Base-by-base conservation (phyloP, 768 basidiomycete species). In the Mycena pura region DNA sequence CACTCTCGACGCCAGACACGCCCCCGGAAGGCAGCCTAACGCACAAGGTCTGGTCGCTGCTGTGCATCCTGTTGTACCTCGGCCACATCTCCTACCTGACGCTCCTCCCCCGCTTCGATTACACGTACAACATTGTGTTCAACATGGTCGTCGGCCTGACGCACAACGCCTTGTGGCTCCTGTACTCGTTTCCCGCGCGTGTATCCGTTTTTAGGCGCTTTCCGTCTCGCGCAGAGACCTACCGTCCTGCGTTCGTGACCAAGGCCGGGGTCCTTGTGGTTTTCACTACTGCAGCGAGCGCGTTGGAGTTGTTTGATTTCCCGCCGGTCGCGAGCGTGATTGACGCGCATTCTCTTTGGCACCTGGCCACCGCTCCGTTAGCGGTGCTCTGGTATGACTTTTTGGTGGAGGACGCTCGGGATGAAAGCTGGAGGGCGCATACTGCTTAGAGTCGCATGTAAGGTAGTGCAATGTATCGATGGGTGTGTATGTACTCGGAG, bases 341-440 rank as follows among this genome's bases (percentile, higher is more conserved):
- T 19, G 96, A 99, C 70, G 95, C 96, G 0, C 97, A 98, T 73
- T 82, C 94, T 3, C 75, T 99, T 15, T 99, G 96, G 97, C 96
- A 99, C 73, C 78, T 91, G 8, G 82, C 86, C 4, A 99, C 96
- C 0, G 89, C 84, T 1, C 89, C 90, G 0, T 84, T 99, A 29
- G 85, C 88, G 4, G 69, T 82, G 45, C 79, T 84, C 44, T 98
- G 96, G 95, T 99, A 96, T 68, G 77, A 83, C n/a, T 96, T 96
- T 67, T 72, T 96, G 28, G 70, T 91, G 7, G 73, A 86, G 65
- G 95, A 96, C 72, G 81, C 92, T 1, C 75, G 80, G 46, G 90
- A 93, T 65, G 76, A 78, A 11, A 86, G 87, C 19, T 93, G 92
- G 92, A 80, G 80, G 51, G 77, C 78, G 36, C 73, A 74, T 40